Conservation (phyloP, 225 moss, liverwort and hornwort genomes). For the Ulota crispa region DNA sequence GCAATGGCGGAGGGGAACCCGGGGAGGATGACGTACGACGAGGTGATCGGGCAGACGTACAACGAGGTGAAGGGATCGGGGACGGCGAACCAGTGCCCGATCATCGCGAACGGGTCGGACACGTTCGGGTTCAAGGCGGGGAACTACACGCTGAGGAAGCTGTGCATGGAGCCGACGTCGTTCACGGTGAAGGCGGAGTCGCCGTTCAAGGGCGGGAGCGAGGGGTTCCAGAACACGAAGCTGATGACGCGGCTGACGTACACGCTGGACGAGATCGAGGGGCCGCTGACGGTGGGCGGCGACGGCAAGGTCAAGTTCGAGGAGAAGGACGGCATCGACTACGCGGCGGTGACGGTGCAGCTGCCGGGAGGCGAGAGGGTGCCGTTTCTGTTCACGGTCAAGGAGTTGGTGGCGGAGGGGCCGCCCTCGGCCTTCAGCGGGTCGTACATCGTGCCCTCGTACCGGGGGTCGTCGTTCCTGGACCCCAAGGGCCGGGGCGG, state of each 20-base stretch:
- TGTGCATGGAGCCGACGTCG: constrained; percentile 85
- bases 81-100: constrained; percentile 85
- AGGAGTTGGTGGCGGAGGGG: constrained; percentile 72
- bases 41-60: constrained; percentile 44
- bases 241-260: constrained; percentile 89
- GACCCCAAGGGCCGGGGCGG: constrained; percentile 94
- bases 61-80: constrained; percentile 80
- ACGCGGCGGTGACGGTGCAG: constrained; percentile 91
- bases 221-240: constrained; percentile 71
- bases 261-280: constrained; percentile 78
- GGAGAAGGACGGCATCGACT: constrained; percentile 87
- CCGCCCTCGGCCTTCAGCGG: constrained; percentile 51
- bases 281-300: constrained; percentile 37
- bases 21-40: constrained; percentile 55
- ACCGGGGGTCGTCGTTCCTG: constrained; percentile 88
- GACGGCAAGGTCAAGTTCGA: constrained; percentile 66
- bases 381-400: constrained; percentile 81
- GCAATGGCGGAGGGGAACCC: constrained; percentile 68
- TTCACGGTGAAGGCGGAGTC: constrained; percentile 88
- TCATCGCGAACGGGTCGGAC: constrained; percentile 44
- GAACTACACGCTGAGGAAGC: constrained; percentile 61
- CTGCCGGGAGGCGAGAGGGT: constrained; percentile 86
- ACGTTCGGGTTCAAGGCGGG: constrained; percentile 55
- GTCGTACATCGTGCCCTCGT: constrained; percentile 71
- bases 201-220: constrained; percentile 60